Conservation (phyloP, 2,329 filamentous ascomycete genomes). For the Alternaria sp. region DNA sequence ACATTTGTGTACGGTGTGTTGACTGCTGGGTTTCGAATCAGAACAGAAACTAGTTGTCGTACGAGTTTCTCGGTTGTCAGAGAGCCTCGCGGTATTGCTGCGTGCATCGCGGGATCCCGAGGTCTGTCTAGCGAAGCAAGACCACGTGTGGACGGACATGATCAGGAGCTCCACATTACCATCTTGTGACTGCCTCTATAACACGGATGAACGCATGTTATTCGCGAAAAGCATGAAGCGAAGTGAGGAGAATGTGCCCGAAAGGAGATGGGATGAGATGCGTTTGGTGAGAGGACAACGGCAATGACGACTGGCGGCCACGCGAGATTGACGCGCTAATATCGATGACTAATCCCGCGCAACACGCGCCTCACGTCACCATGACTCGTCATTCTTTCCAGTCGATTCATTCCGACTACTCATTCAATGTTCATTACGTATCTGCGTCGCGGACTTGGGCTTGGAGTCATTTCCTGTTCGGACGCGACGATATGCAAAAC, state of each 20-base stretch:
- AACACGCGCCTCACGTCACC: background rate
- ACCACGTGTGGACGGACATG: background rate
- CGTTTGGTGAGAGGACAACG: background rate
- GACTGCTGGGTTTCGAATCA: background rate
- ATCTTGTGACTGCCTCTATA: background rate
- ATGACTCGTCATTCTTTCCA: background rate
- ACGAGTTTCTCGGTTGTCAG: background rate
- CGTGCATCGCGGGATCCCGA: background rate
- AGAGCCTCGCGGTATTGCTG: background rate
- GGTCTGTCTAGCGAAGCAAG: background rate
- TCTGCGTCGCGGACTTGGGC: background rate
- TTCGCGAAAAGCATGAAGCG: background rate
- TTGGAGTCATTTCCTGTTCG: background rate
- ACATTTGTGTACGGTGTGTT: background rate
- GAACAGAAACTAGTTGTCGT: background rate
- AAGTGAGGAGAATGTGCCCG: background rate
- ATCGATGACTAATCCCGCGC: background rate
- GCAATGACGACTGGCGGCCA: background rate
- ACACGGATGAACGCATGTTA: background rate
- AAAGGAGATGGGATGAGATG: background rate
- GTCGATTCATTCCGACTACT: background rate
- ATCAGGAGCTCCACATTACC: background rate
- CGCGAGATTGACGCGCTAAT: slow-evolving; percentile 2
- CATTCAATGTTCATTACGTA: background rate
- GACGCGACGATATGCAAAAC: background rate